A percentile compares a stretch with the other conserved stretches of the same genome.
Evolutionary conservation across 768 basidiomycete genomes (phyloP).

Genomic region (Nevesoporus exiguus): DNA sequence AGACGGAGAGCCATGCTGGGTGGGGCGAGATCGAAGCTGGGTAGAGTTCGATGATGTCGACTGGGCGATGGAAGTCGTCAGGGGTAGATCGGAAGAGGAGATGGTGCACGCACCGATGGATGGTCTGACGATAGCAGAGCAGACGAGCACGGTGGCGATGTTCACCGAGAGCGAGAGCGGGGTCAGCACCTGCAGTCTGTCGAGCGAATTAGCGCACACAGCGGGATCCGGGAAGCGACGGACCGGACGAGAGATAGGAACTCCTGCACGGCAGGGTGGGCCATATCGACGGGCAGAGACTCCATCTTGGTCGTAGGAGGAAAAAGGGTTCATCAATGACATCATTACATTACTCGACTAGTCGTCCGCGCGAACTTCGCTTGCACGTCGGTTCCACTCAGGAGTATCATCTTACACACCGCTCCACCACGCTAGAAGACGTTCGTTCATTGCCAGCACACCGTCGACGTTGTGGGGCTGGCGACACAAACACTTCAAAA

Average conservation of each 20-base stretch:
- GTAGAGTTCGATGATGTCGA: conserved; percentile 47
- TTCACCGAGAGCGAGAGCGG: conserved; percentile 82
- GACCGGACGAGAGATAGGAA: conserved; percentile 63
- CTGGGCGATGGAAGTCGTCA: conserved; percentile 26
- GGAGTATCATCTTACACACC: too few species aligned
- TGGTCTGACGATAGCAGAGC: conserved; percentile 63
- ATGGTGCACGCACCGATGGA: conserved; percentile 43
- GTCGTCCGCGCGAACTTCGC: too few species aligned
- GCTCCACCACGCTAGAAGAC: too few species aligned
- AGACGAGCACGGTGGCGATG: conserved; percentile 68
- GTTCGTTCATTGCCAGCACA: not conserved
- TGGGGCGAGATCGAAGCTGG: conserved; percentile 74
- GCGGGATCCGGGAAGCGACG: not conserved
- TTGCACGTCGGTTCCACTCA: too few species aligned
- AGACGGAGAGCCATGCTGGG: conserved; percentile 51
- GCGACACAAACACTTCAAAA: conserved; percentile 6
- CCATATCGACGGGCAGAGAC: conserved; percentile 52
- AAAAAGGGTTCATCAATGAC: conserved; percentile 2
- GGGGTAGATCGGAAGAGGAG: not conserved
- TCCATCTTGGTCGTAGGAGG: conserved; percentile 40
- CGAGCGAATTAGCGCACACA: not conserved
- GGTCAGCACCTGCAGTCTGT: conserved; percentile 79
- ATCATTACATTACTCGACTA: conserved; percentile 5
- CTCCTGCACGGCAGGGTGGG: conserved; percentile 59
- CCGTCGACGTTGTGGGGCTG: not conserved